A percentile compares a stretch with the other conserved stretches of the same genome.
Evolutionary conservation across 2,329 filamentous ascomycete genomes (phyloP).

Genomic region (Xylaria arbuscula): DNA sequence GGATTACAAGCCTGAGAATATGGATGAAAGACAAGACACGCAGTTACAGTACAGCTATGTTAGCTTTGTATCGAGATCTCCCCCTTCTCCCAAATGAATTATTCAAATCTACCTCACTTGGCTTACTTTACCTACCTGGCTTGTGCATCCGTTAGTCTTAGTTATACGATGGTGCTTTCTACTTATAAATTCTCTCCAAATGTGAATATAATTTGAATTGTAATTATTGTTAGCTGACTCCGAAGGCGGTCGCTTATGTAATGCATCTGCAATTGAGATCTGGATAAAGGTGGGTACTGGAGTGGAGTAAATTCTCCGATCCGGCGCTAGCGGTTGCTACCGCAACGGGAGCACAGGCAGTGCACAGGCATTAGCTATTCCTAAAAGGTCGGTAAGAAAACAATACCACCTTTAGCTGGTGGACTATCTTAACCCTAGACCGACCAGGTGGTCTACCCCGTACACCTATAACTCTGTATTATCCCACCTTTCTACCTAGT

Average conservation of each 20-base stretch:
- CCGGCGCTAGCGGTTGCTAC: conserved; percentile 25
- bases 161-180: background rate
- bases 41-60: background rate
- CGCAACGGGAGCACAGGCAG: conserved; percentile 10
- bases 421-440: background rate
- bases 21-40: background rate
- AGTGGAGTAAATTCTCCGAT: conserved; percentile 6
- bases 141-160: background rate
- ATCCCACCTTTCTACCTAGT: background rate
- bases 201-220: background rate
- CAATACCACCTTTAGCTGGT: conserved; percentile 24
- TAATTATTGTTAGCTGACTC: background rate
- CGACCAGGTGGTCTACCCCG: background rate
- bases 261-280: background rate
- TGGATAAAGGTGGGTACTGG: background rate
- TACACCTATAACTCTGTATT: conserved; percentile 11
- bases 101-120: background rate
- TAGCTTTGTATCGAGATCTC: background rate
- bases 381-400: conserved; percentile 22
- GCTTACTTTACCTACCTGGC: background rate
- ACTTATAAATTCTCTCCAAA: background rate
- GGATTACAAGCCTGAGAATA: background rate
- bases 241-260: background rate
- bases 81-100: background rate
- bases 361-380: background rate